phyloP scores from a whole-genome alignment of 2,329 filamentous ascomycete species.

The Fonsecaea nubica region DNA sequence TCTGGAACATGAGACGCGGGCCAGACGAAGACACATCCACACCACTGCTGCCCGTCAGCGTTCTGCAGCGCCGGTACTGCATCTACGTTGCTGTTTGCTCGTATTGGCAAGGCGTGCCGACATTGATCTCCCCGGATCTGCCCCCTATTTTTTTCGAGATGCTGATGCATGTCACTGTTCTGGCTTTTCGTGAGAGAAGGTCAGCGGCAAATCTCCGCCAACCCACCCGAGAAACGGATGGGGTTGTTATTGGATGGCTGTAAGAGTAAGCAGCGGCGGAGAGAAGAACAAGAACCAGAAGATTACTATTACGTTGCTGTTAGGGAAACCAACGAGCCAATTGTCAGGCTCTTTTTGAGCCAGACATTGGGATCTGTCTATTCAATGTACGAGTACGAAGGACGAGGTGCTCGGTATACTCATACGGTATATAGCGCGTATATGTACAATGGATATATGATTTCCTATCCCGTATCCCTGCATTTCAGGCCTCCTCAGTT shows the following conservation, averaged over 20 bases:
- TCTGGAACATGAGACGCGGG: neutral
- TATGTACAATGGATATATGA: too few relatives aligned
- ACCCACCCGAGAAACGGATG: neutral
- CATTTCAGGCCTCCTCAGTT: too few relatives aligned
- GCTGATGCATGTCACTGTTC: neutral
- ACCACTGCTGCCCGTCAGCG: neutral
- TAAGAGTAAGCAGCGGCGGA: neutral
- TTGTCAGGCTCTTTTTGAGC: neutral
- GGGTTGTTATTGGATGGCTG: neutral
- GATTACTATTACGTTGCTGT: neutral
- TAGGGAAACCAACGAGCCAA: neutral
- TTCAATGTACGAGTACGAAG: too few relatives aligned
- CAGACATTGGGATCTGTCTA: too few relatives aligned
- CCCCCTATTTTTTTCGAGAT: neutral
- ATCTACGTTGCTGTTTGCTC: neutral
- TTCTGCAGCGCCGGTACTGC: neutral
- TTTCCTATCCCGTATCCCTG: too few relatives aligned
- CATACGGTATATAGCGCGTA: too few relatives aligned
- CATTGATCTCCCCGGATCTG: neutral
- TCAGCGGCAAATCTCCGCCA: constrained; percentile 1
- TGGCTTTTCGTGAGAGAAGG: neutral
- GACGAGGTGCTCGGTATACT: too few relatives aligned
- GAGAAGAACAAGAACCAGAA: neutral
- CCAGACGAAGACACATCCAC: neutral
- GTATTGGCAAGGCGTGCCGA: neutral